Base-by-base conservation (phyloP, 345 rosid species). In the Moricandia arvensis region DNA sequence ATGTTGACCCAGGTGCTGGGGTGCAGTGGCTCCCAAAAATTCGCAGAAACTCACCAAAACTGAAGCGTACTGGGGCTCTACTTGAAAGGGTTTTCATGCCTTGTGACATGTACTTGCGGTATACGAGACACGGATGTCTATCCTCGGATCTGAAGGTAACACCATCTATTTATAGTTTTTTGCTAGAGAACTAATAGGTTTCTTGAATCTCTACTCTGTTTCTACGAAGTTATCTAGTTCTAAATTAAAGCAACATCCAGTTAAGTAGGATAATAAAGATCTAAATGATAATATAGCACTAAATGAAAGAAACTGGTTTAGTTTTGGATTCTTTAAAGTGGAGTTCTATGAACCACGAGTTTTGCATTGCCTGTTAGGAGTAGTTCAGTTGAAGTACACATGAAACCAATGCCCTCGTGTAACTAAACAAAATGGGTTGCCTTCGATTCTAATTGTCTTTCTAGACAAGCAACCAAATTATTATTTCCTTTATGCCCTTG, bases 1-100 rank as follows among this genome's bases (percentile, higher is more conserved):
- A 95, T 84, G 99, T 95, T 73, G 97, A 95, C 80, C 99, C 97
- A 63, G 97, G 99, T 68, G 99, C 99, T 76, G 99, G 96, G 77
- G 78, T 95, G 70, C 99, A 95, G 83, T 95, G 99, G 99, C 97
- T 95, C 78, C 97, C 94, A 51, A 95, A 89, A 82, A 89, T 95
- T 81, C 90, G 68, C 59, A 85, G 83, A 82, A 88, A 82, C 85
- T 95, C 99, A 33, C 91, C 96, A 17, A 88, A 90, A 84, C 93
- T 86, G 75, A 95, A 95, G 78, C 99, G 97, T 30, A 92, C 97
- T 54, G 99, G 99, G 74, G 99, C 97, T 70, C 82, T 95, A 59
- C 97, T 95, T 78, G 97, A 95, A 83, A 87, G 97, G 77, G 99
- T 95, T 66, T 95, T 95, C 83, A 90, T 87, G 97, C 99, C 97